Evolutionary conservation across 352 stramenopile genomes (phyloP).

Genomic region (Pythium volutum): DNA sequence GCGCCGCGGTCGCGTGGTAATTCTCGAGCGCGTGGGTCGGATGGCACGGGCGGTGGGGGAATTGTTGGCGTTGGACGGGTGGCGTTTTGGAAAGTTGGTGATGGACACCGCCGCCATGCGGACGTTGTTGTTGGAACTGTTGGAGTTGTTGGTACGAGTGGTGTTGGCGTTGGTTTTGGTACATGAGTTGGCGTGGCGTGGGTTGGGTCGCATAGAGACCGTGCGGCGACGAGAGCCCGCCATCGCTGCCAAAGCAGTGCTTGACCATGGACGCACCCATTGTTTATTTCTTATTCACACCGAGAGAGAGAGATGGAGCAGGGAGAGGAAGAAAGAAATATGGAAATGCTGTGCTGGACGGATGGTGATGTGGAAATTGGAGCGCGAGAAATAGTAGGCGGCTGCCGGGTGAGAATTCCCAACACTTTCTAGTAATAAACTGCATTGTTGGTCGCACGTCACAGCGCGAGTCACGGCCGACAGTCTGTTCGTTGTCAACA

Average conservation of each 20-base stretch:
- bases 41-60: constrained; percentile 9
- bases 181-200: neutral
- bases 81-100: constrained; percentile 1
- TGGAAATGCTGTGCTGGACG: neutral
- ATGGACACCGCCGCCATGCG: neutral
- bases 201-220: neutral
- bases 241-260: constrained; percentile 28
- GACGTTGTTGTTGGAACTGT: neutral
- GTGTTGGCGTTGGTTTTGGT: constrained; percentile 3
- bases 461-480: constrained; percentile 9
- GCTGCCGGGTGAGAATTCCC: too few relatives aligned
- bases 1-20: constrained; percentile 6
- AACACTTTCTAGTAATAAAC: neutral
- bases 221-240: neutral
- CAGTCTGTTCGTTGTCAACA: neutral
- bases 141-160: constrained; percentile 6
- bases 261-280: constrained; percentile 43
- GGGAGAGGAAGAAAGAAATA: neutral
- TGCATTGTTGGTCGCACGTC: constrained; percentile 10
- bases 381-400: too few relatives aligned
- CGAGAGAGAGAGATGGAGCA: neutral
- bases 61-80: constrained; percentile 4
- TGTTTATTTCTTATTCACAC: constrained; percentile 8
- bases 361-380: neutral
- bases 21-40: constrained; percentile 7